Evolutionary conservation across 2,329 filamentous ascomycete species (phyloP), one percentile per base, ranked within the genome.

Genomic region (Colletotrichum simmondsii): DNA sequence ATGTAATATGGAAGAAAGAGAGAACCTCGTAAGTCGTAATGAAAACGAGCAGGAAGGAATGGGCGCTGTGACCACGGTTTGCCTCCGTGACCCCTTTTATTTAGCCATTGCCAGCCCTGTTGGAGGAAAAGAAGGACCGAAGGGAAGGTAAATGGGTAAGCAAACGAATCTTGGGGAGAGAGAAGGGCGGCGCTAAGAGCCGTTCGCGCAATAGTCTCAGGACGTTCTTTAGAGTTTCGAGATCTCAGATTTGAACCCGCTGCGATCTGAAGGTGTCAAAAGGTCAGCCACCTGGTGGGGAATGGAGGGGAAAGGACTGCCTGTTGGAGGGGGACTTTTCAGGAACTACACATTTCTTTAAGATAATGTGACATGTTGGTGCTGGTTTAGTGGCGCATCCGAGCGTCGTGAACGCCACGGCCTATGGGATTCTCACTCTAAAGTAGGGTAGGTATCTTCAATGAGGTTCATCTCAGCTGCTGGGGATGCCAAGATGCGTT

Each of bases 251-350:
- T 42, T 19, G 37, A 59, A 58, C 26, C 70, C 35, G 26, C 65
- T 49, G 30, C 32, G 59, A 69, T 64, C 24, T 63, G 35, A 60
- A 60, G 61, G 30, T 64, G 65, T 72, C 59, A 64, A 35, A 35
- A 42, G 30, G 28, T 32, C 65, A 72, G 53, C 65, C 69, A 64
- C 69, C 10, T 42, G 16, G 22, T 28, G 54, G 24, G 30, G 49
- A 63, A n/a, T 35, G 11, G 32, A 26, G 35, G 16, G 62, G 37
- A 26, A 19, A 22, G 53, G n/a, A 16, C 49, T 53, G 28, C 49
- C 28, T 52, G n/a, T 37, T 52, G 14, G n/a, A 53, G 32, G 59
- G 53, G 28, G 37, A 4, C 14, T 42, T 7, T 58, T 28, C 22
- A 35, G 19, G 19, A 49, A 22, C 1, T n/a, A 49, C 42, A 49